These are phyloP conservation scores for Glebionis coronaria DNA, from an alignment of 129 eudicot genomes.

Conservation along the genomic window DNA sequence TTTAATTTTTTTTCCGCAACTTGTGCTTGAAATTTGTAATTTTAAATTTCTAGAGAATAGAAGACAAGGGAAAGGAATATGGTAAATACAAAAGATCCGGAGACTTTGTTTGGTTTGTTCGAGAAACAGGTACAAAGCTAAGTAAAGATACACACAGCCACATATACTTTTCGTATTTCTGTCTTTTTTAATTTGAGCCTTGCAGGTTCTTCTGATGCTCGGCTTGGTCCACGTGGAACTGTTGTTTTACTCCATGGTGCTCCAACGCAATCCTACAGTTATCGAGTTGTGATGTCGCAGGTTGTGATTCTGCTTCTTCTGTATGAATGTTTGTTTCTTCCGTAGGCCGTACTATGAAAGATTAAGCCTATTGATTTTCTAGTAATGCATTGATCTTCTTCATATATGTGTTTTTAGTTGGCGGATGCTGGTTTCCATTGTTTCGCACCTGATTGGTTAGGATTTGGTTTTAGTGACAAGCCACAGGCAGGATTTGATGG, in stretches of 20 bases:
- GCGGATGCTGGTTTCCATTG: conserved; percentile 90
- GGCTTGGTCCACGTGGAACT: conserved; percentile 88
- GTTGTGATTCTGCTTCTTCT: conserved; percentile 32
- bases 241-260: conserved; percentile 96
- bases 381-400: conserved; percentile 6
- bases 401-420: conserved; percentile 41
- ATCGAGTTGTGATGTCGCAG: conserved; percentile 97
- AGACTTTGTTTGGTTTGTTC: conserved; percentile 82
- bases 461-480: conserved; percentile 96
- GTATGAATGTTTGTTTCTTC: not conserved
- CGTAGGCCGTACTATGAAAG: not conserved
- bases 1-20: not conserved
- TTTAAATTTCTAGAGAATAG: conserved; percentile 55
- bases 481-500: conserved; percentile 86
- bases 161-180: not conserved
- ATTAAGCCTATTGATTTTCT: conserved; percentile 5
- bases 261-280: conserved; percentile 96
- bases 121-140: conserved; percentile 79
- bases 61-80: conserved; percentile 87
- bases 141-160: conserved; percentile 1
- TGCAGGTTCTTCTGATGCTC: conserved; percentile 73
- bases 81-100: conserved; percentile 80
- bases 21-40: conserved; percentile 9
- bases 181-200: conserved; percentile 11
- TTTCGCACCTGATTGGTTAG: conserved; percentile 98